These are phyloP conservation scores for Aspergillus spinulosporus DNA, from an alignment of 2,329 filamentous ascomycete species.

Conservation along the genomic window DNA sequence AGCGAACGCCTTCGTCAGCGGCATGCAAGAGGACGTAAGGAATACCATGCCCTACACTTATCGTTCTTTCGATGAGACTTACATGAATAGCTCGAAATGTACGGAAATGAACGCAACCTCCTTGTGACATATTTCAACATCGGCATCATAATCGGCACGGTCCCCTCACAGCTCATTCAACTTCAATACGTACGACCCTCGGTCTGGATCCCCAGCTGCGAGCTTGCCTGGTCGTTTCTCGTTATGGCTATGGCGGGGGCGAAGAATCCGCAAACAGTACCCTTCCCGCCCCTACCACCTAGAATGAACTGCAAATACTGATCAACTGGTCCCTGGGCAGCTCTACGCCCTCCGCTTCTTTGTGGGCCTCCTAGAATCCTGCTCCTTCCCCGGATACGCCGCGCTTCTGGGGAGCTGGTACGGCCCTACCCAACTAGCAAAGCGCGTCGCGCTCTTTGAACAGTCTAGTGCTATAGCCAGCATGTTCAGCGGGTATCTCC, in stretches of 20 bases:
- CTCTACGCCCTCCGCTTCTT: constrained; percentile 22
- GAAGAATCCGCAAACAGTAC: neutral
- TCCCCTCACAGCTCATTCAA: neutral
- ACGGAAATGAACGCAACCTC: neutral
- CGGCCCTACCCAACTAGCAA: constrained; percentile 13
- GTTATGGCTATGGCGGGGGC: constrained; percentile 42
- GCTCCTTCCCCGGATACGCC: constrained; percentile 16
- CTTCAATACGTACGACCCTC: constrained; percentile 7
- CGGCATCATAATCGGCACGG: neutral
- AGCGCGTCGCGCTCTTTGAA: constrained; percentile 21
- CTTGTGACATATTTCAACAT: neutral
- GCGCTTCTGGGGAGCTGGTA: constrained; percentile 26
- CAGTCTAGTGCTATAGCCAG: neutral
- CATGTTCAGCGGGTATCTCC: constrained; percentile 8
- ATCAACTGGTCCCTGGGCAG: no score
- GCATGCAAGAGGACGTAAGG: constrained; percentile 5
- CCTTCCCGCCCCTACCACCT: neutral
- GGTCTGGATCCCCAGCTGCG: constrained; percentile 44
- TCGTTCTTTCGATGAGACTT: no score
- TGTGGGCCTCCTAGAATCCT: constrained; percentile 21
- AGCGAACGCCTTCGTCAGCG: constrained; percentile 3
- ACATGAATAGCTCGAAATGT: neutral
- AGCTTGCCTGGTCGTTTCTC: constrained; percentile 42
- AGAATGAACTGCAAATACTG: constrained; percentile 7
- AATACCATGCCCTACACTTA: neutral